A percentile compares a stretch with the other conserved stretches of the same genome.
phyloP scores from a whole-genome alignment of 768 basidiomycete species.

The Pulveroboletus sp. region DNA sequence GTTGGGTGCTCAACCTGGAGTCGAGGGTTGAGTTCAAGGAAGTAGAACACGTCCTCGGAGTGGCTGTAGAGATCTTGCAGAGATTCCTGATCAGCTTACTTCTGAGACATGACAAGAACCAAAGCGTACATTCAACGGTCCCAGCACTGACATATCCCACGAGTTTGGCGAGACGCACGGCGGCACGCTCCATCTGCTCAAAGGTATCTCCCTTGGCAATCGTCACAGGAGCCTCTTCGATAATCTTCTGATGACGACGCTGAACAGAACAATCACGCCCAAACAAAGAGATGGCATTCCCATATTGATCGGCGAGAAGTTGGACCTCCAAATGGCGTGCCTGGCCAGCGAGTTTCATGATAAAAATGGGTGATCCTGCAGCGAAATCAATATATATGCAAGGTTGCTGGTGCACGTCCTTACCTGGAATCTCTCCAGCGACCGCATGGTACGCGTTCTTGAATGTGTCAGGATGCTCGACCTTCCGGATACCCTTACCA shows the following conservation, averaged over 20 bases:
- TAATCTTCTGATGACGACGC: conserved; percentile 99
- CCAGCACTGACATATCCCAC: conserved; percentile 99
- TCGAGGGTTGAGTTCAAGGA: conserved; percentile 98
- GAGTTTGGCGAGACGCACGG: conserved; percentile 97
- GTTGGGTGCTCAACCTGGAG: conserved; percentile 99
- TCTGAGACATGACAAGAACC: background rate
- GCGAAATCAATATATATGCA: conserved; percentile 7
- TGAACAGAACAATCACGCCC: conserved; percentile 99
- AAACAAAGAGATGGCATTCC: conserved; percentile 97
- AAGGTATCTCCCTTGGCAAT: conserved; percentile 91
- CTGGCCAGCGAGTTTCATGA: conserved; percentile 99
- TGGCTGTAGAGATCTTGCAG: conserved; percentile 86
- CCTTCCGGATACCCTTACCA: conserved; percentile 97
- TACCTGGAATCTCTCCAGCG: conserved; percentile 93
- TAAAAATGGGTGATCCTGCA: conserved; percentile 93
- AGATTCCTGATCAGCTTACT: conserved; percentile 2
- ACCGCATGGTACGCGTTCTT: conserved; percentile 94
- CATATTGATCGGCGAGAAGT: conserved; percentile 97
- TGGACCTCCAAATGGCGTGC: conserved; percentile 98
- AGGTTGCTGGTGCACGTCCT: conserved; percentile 13
- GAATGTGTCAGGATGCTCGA: conserved; percentile 81
- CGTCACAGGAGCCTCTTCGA: conserved; percentile 98
- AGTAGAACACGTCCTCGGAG: conserved; percentile 90
- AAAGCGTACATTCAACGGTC: conserved; percentile 83
- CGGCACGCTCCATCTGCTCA: conserved; percentile 97